Conservation (phyloP, 768 basidiomycete genomes). For the Fistulinella prunicolor region DNA sequence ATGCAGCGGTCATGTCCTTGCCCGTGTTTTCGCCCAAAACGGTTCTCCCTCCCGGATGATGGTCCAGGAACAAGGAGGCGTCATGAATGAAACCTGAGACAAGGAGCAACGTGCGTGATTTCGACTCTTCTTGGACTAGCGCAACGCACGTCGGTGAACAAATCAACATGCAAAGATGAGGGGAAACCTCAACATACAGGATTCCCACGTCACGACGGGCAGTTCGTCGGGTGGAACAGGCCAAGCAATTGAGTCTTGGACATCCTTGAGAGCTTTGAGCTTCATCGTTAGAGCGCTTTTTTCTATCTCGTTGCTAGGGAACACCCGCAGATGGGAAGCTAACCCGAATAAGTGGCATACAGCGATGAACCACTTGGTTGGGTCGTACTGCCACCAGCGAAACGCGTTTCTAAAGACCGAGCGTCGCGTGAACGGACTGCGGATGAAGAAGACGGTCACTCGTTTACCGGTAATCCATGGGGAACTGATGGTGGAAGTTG, state of each 20-base stretch:
- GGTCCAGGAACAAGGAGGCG: conserved; percentile 63
- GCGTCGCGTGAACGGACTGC: conserved; percentile 5
- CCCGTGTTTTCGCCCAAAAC: conserved; percentile 61
- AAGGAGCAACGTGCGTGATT: conserved; percentile 62
- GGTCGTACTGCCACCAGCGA: conserved; percentile 70
- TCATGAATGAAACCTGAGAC: conserved; percentile 90
- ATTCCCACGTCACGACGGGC: conserved; percentile 79
- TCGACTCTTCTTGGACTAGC: conserved; percentile 65
- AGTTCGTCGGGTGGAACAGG: conserved; percentile 55
- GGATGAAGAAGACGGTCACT: neutral
- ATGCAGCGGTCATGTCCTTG: conserved; percentile 81
- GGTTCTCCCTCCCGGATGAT: conserved; percentile 75
- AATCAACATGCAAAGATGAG: conserved; percentile 1
- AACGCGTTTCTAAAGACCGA: conserved; percentile 56
- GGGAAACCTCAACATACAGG: conserved; percentile 47
- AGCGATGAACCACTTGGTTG: conserved; percentile 80
- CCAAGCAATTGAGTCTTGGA: conserved; percentile 65
- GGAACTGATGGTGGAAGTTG: conserved; percentile 87
- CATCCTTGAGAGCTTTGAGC: conserved; percentile 64
- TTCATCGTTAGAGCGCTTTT: conserved; percentile 84
- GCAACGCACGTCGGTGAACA: conserved; percentile 1
- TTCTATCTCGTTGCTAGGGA: conserved; percentile 85
- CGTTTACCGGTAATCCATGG: conserved; percentile 56
- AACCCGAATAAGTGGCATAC: conserved; percentile 58
- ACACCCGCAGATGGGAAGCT: conserved; percentile 78